Base-by-base conservation (phyloP, 208 protist species). In the Borovskyia barvae region DNA sequence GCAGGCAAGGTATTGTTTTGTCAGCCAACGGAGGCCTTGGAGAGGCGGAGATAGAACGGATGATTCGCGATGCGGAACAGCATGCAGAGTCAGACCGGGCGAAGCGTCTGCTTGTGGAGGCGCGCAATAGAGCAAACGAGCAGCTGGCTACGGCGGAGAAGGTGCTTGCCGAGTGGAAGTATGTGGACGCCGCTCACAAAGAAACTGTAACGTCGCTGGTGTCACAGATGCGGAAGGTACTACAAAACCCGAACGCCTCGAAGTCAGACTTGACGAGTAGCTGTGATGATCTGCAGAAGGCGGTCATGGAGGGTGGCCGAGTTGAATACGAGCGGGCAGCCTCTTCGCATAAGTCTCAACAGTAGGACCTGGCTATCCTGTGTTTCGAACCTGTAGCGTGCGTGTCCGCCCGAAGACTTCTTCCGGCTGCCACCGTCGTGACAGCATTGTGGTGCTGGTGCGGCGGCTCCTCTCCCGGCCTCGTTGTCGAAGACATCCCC, bases 1-100 rank as follows among this genome's bases (percentile, higher is more conserved):
- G 95, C 25, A 81, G 53, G 24, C 90, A 99, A 72, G 80, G 86
- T 52, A 99, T 99, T 70, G 96, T 86, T 5, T 99, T 99, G 53
- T 80, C 88, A 0, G 81, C 82, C 2, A 80, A 73, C 56, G 87
- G 86, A 47, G 87, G 92, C 14, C 72, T 97, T 12, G 73, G 55
- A 30, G 66, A 97, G 75, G 69, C 66, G 8, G 66, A 97, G 20
- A 95, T 97, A 37, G 85, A 97, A 69, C 64, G 63, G 29, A 97
- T 95, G 92, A 60, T 94, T 19, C 75, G 87, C 42, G 92, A 97
- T 24, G 69, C 92, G 9, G 89, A 91, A 69, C 61, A 62, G 55
- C 77, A 90, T 66, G 85, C 80, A 14, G 83, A 94, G 80, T 60
- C 54, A 12, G 92, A 97, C 63, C 77, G 77, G n/a, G 43, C 58